Percentiles rank a stretch among this genome's conserved stretches.
phyloP scores from a whole-genome alignment of 805 yeast genomes.

The Yamadazyma philogaea region DNA sequence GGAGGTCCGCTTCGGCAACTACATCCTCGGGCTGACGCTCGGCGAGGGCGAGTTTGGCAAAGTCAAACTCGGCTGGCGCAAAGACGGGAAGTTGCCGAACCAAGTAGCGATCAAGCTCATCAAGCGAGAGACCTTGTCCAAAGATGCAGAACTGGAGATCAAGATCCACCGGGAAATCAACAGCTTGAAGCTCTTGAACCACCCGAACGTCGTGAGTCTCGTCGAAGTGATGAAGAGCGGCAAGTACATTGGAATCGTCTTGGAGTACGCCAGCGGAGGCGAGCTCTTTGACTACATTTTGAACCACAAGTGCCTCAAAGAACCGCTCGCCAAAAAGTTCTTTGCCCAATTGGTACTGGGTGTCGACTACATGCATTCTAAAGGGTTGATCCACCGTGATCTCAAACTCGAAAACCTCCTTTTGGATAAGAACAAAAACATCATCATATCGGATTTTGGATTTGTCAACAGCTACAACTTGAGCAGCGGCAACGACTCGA shows the following conservation, averaged over 20 bases:
- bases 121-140: conserved; percentile 82
- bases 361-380: conserved; percentile 82
- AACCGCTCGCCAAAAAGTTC: conserved; percentile 76
- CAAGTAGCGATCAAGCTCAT: conserved; percentile 94
- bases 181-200: conserved; percentile 78
- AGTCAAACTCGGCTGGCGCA: conserved; percentile 94
- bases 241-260: conserved; percentile 91
- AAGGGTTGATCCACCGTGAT: conserved; percentile 78
- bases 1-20: conserved; percentile 85
- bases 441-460: conserved; percentile 88
- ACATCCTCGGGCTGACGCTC: conserved; percentile 84
- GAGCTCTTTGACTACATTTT: conserved; percentile 92
- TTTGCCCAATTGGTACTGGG: conserved; percentile 94
- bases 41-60: conserved; percentile 99
- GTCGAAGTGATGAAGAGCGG: conserved; percentile 94
- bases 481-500: conserved; percentile 58
- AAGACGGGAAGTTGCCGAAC: conserved; percentile 70
- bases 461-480: conserved; percentile 80
- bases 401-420: conserved; percentile 70
- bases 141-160: conserved; percentile 79
- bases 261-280: conserved; percentile 97
- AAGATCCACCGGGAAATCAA: conserved; percentile 92
- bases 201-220: conserved; percentile 88
- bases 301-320: conserved; percentile 82
- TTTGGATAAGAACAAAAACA: conserved; percentile 81